Base-by-base conservation (phyloP, 2,329 filamentous ascomycete species). In the Huntiella moniliformis region DNA sequence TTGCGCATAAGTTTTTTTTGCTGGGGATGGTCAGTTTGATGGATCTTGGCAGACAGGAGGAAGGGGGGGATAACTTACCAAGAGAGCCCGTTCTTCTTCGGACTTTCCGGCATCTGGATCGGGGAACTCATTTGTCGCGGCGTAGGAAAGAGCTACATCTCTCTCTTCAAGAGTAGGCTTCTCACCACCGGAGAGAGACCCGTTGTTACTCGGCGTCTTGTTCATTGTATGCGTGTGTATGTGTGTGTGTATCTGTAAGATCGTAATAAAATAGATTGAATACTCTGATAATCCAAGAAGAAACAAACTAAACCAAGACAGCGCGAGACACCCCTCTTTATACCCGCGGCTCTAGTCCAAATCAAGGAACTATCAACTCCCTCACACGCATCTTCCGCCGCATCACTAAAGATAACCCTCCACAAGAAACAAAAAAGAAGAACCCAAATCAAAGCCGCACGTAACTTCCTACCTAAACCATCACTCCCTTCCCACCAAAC, bases 1-100 rank as follows among this genome's bases (percentile, higher is more conserved):
- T 73, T 79, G 56, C 74, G 67, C 7, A 80, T 55, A 2, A 81
- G 61, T 53, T 69, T 71, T 50, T 68, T 69, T 52, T 80, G 77
- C 77, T 80, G 48, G 42, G 33, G 7, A 50, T 15, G 12, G 28
- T 34, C 31, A 18, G 18, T 41, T 28, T 28, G 8, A 7, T 7
- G 1, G 6, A 28, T 2, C 18, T 41, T 41, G 32, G 38, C 11
- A 12, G 8, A 18, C 13, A 11, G 37, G 15, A 40, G 22, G 37
- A 8, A 40, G 22, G 22, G 22, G 22, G 10, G 18, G 6, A 18
- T n/a, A 12, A 60, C 71, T 52, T 61, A 82, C 79, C 54, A 74
- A 70, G 42, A 61, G 67, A 18, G 69, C 70, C 52, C 63, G 69
- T 56, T 84, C 79, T 51, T 74, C 75, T 1, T 70, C 69, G 35